These are phyloP conservation scores for Aureobasidium musti DNA, from an alignment of 2,329 filamentous ascomycete species.

Conservation along the genomic window DNA sequence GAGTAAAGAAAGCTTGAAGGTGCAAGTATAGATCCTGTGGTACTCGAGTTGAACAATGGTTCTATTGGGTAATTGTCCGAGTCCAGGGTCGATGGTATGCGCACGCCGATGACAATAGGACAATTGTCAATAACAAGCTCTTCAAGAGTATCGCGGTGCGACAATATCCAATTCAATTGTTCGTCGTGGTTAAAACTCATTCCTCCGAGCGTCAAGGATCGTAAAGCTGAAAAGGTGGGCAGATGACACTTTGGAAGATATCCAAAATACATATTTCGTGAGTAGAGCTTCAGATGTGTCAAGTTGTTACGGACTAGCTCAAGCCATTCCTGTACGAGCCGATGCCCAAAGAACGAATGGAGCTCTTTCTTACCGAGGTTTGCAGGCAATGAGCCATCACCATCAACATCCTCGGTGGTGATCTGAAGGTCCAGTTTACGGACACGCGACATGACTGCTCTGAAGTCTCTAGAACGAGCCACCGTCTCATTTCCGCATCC, in stretches of 20 bases:
- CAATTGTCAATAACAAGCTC: conserved; percentile 51
- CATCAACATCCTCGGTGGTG: conserved; percentile 33
- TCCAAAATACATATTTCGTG: conserved; percentile 43
- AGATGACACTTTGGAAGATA: conserved; percentile 48
- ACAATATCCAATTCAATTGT: conserved; percentile 53
- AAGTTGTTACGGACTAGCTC: conserved; percentile 34
- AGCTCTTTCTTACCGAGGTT: conserved; percentile 31
- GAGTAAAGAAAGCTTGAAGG: conserved; percentile 14
- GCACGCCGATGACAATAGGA: conserved; percentile 35
- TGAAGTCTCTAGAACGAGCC: conserved; percentile 33
- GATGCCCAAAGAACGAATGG: conserved; percentile 34
- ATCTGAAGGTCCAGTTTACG: conserved; percentile 34
- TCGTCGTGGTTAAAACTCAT: conserved; percentile 50
- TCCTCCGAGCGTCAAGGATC: conserved; percentile 46
- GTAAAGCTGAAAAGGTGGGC: conserved; percentile 45
- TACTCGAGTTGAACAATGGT: conserved; percentile 20
- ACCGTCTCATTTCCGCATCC: conserved; percentile 30
- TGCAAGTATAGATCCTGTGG: conserved; percentile 15
- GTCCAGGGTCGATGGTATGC: conserved; percentile 10
- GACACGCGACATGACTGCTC: conserved; percentile 31
- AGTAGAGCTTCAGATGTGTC: conserved; percentile 47
- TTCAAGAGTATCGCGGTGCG: conserved; percentile 44
- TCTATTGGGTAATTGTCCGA: conserved; percentile 22
- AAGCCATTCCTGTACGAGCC: conserved; percentile 36
- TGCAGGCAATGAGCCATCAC: conserved; percentile 28